phyloP scores from a whole-genome alignment of 139 green algal species.

The Mesostigma viride region DNA sequence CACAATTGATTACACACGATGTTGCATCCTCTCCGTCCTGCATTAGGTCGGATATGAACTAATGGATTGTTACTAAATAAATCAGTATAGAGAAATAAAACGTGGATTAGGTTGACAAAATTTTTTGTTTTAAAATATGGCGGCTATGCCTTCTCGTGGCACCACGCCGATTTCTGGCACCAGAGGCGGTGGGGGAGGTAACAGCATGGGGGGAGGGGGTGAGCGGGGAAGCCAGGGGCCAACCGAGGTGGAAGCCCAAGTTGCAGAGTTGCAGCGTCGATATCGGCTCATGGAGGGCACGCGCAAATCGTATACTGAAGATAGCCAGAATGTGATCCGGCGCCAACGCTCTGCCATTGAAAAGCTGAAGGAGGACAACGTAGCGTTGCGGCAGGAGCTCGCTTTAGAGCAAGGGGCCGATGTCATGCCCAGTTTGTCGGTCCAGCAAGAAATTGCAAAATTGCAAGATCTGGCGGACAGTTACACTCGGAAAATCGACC shows the following conservation, averaged over 20 bases:
- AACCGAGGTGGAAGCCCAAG: conserved; percentile 6
- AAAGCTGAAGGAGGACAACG: conserved; percentile 31
- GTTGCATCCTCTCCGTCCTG: no score
- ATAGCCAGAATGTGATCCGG: conserved; percentile 29
- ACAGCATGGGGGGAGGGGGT: no score
- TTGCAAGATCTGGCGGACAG: conserved; percentile 38
- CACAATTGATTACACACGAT: no score
- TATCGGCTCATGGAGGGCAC: conserved; percentile 36
- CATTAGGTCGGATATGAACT: no score
- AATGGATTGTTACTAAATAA: no score
- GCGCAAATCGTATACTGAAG: conserved; percentile 28
- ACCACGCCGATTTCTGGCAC: no score
- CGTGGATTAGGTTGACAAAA: no score
- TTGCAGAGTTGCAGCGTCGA: conserved; percentile 31
- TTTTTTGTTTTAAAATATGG: no score
- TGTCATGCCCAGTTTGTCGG: not conserved
- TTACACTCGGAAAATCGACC: conserved; percentile 39
- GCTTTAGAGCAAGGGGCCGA: not conserved
- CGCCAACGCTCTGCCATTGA: conserved; percentile 25
- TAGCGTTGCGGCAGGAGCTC: conserved; percentile 7
- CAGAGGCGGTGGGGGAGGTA: no score
- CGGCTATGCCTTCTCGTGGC: no score
- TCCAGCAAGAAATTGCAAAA: conserved; percentile 13
- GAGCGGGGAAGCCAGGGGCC: not conserved
- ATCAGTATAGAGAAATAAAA: no score